Percentiles rank a stretch among this genome's conserved stretches.
Conservation (phyloP, 805 yeast genomes). For the Yarrowia keelungensis region DNA sequence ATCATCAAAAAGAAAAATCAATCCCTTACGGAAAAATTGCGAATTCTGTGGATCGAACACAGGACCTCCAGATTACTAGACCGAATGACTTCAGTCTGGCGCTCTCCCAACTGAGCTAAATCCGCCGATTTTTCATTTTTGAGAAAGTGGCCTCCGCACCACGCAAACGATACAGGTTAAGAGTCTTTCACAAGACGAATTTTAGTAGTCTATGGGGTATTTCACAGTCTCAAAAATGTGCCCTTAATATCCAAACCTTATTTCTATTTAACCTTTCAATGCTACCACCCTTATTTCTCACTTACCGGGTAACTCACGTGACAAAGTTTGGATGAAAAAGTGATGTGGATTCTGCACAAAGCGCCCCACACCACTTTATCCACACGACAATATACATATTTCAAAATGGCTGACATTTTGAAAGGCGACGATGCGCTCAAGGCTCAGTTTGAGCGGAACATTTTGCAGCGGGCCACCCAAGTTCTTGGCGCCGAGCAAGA, state of each 20-base stretch:
- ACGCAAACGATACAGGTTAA: neutral
- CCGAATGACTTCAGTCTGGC: constrained; percentile 49
- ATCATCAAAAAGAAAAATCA: neutral
- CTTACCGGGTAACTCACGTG: constrained; percentile 17
- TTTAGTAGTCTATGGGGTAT: no score
- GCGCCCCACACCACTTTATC: neutral
- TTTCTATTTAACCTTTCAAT: no score
- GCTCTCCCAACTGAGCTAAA: constrained; percentile 54
- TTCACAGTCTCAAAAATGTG: no score
- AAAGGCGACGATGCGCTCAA: constrained; percentile 29
- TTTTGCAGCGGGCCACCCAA: constrained; percentile 15
- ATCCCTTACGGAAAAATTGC: constrained; percentile 42
- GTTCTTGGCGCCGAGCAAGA: constrained; percentile 20
- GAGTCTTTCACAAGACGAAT: neutral
- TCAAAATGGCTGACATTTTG: constrained; percentile 21
- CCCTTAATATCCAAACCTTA: neutral
- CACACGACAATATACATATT: neutral
- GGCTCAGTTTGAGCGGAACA: constrained; percentile 20
- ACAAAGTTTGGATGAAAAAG: constrained; percentile 26
- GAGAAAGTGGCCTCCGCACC: neutral
- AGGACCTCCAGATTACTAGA: constrained; percentile 70
- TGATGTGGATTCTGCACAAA: no score
- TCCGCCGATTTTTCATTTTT: constrained; percentile 30
- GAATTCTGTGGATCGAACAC: constrained; percentile 76
- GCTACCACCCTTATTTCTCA: neutral